These are phyloP conservation scores for Melastoma malabathricum DNA, from an alignment of 345 rosid species.

Conservation along the genomic window DNA sequence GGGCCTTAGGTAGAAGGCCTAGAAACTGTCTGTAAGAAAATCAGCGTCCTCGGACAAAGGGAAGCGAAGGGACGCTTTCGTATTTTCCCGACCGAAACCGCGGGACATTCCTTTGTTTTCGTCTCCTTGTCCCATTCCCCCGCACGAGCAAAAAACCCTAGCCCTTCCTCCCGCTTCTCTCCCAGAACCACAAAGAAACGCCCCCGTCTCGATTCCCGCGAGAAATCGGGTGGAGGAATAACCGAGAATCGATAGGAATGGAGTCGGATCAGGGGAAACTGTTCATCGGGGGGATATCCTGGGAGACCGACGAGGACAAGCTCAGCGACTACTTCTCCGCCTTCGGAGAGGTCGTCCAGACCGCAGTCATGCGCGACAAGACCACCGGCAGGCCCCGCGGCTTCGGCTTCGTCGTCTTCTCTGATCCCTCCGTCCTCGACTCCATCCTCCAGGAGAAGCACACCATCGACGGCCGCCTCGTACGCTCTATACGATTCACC, in stretches of 20 bases:
- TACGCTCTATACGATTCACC: background rate
- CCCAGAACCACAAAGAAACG: too few relatives aligned
- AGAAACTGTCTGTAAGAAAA: too few relatives aligned
- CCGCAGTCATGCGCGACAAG: conserved; percentile 42
- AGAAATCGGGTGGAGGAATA: too few relatives aligned
- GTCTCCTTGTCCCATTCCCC: too few relatives aligned
- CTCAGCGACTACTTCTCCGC: conserved; percentile 30
- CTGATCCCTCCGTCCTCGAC: conserved; percentile 37
- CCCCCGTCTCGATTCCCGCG: too few relatives aligned
- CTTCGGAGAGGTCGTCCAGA: conserved; percentile 34
- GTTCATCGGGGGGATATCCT: conserved; percentile 49
- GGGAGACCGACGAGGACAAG: conserved; percentile 50
- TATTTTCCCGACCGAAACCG: too few relatives aligned
- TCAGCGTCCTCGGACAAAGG: too few relatives aligned
- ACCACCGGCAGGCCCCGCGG: conserved; percentile 46
- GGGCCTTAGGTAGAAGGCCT: too few relatives aligned
- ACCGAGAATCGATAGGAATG: conserved; percentile 10
- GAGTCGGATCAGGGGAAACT: conserved; percentile 59
- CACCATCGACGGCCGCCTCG: conserved; percentile 43
- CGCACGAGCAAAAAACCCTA: too few relatives aligned
- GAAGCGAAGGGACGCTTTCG: too few relatives aligned
- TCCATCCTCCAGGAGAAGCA: conserved; percentile 40
- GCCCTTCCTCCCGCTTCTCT: too few relatives aligned
- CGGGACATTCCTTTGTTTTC: too few relatives aligned
- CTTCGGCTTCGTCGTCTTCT: conserved; percentile 44